Evolutionary conservation across 768 basidiomycete genomes (phyloP).

Genomic region (Lactifluus subvellereus): DNA sequence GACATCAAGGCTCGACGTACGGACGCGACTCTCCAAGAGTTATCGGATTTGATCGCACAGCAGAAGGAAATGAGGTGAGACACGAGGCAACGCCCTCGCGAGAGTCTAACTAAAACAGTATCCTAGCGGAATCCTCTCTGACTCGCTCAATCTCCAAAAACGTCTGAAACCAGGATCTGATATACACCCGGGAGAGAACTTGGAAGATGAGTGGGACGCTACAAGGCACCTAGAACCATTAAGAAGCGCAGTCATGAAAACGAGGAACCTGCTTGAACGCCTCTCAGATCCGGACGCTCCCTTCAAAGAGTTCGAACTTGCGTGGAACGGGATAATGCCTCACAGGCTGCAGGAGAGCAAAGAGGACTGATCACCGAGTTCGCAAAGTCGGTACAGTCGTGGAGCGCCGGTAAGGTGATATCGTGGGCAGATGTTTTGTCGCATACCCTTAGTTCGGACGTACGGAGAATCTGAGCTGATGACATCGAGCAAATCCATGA

Average conservation of each 20-base stretch:
- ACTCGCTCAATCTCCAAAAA: background rate
- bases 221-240: background rate
- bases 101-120: background rate
- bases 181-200: background rate
- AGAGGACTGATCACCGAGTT: background rate
- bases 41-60: background rate
- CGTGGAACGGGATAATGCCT: constrained; percentile 16
- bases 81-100: background rate
- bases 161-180: background rate
- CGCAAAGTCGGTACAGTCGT: background rate
- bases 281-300: constrained; percentile 3
- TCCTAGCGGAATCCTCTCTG: background rate
- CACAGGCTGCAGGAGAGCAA: background rate
- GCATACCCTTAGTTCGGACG: background rate
- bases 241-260: background rate
- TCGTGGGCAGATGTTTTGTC: background rate
- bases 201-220: background rate
- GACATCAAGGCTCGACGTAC: constrained; percentile 1
- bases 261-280: background rate
- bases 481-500: background rate
- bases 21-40: constrained; percentile 1
- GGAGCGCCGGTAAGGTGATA: background rate
- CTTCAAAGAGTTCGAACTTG: constrained; percentile 4
- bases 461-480: background rate
- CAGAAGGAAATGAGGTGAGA: constrained; percentile 4